Evolutionary conservation across 2,329 filamentous ascomycete species (phyloP).

Genomic region (Ilyonectria destructans): DNA sequence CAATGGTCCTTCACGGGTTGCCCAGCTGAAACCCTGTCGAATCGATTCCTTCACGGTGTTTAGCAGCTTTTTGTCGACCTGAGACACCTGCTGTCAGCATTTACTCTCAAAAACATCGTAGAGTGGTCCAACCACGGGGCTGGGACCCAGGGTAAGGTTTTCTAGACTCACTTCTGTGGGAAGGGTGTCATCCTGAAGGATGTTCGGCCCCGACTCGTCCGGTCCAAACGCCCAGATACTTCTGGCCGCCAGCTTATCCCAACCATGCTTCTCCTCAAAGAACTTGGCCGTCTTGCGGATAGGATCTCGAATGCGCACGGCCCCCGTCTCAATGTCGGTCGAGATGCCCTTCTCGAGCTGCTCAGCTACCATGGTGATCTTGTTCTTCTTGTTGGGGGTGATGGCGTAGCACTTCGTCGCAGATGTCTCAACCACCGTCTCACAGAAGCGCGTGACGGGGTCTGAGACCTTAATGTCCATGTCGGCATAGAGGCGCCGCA

Average conservation of each 20-base stretch:
- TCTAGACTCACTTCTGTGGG: slow-evolving; percentile 80
- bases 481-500: slow-evolving; percentile 93
- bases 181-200: slow-evolving; percentile 95
- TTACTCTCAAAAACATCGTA: neutral
- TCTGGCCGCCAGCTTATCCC: slow-evolving; percentile 93
- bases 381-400: slow-evolving; percentile 99
- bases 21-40: slow-evolving; percentile 97
- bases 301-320: slow-evolving; percentile 92
- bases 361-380: slow-evolving; percentile 98
- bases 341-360: slow-evolving; percentile 96
- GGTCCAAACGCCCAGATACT: slow-evolving; percentile 99
- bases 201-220: slow-evolving; percentile 94
- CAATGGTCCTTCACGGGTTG: slow-evolving; percentile 92
- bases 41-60: slow-evolving; percentile 92
- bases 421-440: slow-evolving; percentile 97
- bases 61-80: slow-evolving; percentile 93
- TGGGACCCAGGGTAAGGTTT: neutral
- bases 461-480: slow-evolving; percentile 99
- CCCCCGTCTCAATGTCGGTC: slow-evolving; percentile 92
- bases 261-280: slow-evolving; percentile 97
- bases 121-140: slow-evolving; percentile 16
- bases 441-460: slow-evolving; percentile 96
- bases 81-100: slow-evolving; percentile 32
- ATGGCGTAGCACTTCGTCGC: slow-evolving; percentile 98
- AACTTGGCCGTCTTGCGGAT: slow-evolving; percentile 95